These are phyloP conservation scores for Fusarium vanettenii DNA, from an alignment of 2,329 filamentous ascomycete species.

Conservation along the genomic window DNA sequence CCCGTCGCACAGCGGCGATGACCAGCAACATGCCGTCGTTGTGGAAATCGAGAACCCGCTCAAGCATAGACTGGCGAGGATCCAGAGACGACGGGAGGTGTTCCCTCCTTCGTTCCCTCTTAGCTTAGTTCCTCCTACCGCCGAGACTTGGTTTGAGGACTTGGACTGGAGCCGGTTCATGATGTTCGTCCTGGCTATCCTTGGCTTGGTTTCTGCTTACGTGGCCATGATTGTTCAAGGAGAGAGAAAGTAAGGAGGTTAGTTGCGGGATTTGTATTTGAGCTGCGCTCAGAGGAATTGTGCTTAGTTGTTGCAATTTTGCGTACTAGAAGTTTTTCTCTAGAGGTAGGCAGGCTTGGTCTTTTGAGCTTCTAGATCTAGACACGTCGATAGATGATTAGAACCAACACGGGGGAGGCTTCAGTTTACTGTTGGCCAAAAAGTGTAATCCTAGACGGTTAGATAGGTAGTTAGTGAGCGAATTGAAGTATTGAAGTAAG, in stretches of 20 bases:
- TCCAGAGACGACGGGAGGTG: slow-evolving; percentile 13
- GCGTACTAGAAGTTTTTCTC: background rate
- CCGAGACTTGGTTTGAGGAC: slow-evolving; percentile 37
- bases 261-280: background rate
- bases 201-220: slow-evolving; percentile 5
- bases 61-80: slow-evolving; percentile 36
- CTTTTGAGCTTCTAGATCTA: background rate
- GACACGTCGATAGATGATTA: background rate
- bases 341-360: background rate
- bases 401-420: background rate
- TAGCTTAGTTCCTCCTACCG: slow-evolving; percentile 19
- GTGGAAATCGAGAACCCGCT: slow-evolving; percentile 41
- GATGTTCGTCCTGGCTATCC: slow-evolving; percentile 10
- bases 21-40: slow-evolving; percentile 31
- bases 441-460: background rate
- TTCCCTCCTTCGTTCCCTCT: slow-evolving; percentile 27
- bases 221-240: background rate
- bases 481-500: background rate
- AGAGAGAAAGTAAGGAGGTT: background rate
- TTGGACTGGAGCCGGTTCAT: slow-evolving; percentile 19
- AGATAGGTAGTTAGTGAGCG: background rate
- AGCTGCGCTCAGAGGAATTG: background rate
- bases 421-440: background rate
- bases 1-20: background rate
- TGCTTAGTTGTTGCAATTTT: background rate